Base-by-base conservation (phyloP, 2,329 filamentous ascomycete genomes). In the Ophiosphaerella korrae region DNA sequence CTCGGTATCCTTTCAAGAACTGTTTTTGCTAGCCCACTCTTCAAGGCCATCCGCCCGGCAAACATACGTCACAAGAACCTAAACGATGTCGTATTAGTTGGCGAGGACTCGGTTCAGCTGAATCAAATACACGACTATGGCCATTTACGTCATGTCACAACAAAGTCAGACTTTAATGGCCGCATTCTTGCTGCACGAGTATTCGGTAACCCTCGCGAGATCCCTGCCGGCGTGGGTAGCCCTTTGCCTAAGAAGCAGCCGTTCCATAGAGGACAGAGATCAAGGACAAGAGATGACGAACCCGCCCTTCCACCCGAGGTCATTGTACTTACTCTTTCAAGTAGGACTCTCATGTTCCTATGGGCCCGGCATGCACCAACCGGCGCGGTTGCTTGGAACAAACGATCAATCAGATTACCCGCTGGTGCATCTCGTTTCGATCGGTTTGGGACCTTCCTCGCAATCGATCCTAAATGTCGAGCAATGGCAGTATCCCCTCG, bases 31-130 rank as follows among this genome's bases (percentile, higher is more conserved):
- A 95, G 89, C 56, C 89, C 92, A 1, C 78, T 88, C 32, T 82
- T 88, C 48, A 87, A 88, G 66, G 88, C 84, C 78, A 88, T 97
- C 37, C 77, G 96, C 12, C 89, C 92, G 11, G 90, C 87, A n/a
- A 84, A 87, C 52, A 78, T 97, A 52, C 83, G 92, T 50, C 86
- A 86, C 48, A 79, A 80, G 44, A 74, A 80, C 37, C 80, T 86
- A 53, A 92, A 94, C 61, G 92, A 97, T 75, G 84, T 97, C 57
- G 87, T 92, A 33, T 91, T 96, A 63, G 82, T 99, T 50, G 90
- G 92, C 46, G 88, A 96, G 59, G 83, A 88, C 56, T 90, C 85
- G 62, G 82, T 99, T 38, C 88, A 93, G 60, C 85, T 97, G 57
- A 88, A 87, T 62, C 88, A 96, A 70, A 82, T 94, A 2, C 79